Base-by-base conservation (phyloP, 2,329 filamentous ascomycete species). In the Remersonia thermophila region DNA sequence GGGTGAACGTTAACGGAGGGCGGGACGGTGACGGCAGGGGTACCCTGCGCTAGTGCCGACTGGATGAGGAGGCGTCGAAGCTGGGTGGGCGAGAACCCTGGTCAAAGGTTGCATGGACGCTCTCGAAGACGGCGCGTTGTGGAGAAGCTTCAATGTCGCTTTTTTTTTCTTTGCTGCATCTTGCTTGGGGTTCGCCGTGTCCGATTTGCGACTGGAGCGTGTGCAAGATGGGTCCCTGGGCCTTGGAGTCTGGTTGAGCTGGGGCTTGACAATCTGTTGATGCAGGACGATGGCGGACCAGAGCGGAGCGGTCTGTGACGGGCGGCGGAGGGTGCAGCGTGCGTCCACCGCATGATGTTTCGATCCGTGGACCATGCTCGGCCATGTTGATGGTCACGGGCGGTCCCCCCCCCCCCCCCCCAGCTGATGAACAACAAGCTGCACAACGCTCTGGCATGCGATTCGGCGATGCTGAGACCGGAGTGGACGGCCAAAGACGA, bases 1-100 rank as follows among this genome's bases (percentile, higher is more conserved):
- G 18, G n/a, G n/a, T n/a, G n/a, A 23, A 5, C 5, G 20, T 23
- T 39, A 47, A 47, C 43, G 43, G 43, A 44, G 40, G 33, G 20
- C 38, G 41, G 41, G 39, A 44, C 43, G 43, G 43, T 36, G 43
- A 31, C 18, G 16, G 30, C 40, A 37, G 31, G 40, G 44, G 39
- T 35, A 20, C 23, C 26, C 30, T 42, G 45, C 35, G 41, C 38
- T 39, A 42, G 40, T 34, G 29, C 35, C 28, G 28, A 40, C 39
- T 35, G 35, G 30, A n/a, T 15, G 18, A n/a, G 34, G 13, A 15
- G 18, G 30, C 31, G 17, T 27, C 12, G 26, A 15, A 12, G 14
- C 8, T 26, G 28, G 20, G 20, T 37, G 36, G 33, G 15, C 12
- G 31, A 25, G 14, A 12, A 26, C 42, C 44, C 42, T 39, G 42